Evolutionary conservation across 2,329 filamentous ascomycete species (phyloP).

Genomic region (Venturia asperata): DNA sequence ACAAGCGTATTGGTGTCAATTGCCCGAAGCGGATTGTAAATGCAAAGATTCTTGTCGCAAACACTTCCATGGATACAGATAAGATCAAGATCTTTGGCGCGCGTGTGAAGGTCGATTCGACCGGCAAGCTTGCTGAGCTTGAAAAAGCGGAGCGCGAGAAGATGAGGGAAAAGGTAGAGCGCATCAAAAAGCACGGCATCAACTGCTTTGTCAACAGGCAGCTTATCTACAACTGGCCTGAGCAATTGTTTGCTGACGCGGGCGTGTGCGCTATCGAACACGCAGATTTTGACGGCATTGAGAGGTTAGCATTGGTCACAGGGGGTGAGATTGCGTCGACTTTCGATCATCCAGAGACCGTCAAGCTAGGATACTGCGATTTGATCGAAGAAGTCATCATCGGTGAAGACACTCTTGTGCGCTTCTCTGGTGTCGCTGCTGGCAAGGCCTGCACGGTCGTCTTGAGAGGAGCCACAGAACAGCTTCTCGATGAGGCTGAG

Average conservation of each 20-base stretch:
- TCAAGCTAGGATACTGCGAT: constrained; percentile 93
- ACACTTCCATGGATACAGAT: constrained; percentile 99
- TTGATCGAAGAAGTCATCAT: constrained; percentile 97
- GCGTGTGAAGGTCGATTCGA: constrained; percentile 91
- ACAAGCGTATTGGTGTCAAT: constrained; percentile 99
- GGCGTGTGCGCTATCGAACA: constrained; percentile 99
- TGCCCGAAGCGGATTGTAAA: constrained; percentile 97
- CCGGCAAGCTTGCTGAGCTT: constrained; percentile 93
- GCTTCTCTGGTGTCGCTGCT: constrained; percentile 91
- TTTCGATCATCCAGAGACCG: constrained; percentile 94
- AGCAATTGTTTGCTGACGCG: constrained; percentile 95
- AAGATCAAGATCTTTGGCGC: constrained; percentile 99
- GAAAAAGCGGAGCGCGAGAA: constrained; percentile 98
- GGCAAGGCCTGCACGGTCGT: constrained; percentile 96
- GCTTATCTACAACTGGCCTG: constrained; percentile 99
- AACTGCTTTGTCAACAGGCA: constrained; percentile 99
- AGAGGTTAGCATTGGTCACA: constrained; percentile 87
- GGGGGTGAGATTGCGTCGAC: constrained; percentile 96
- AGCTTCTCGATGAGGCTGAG: constrained; percentile 94
- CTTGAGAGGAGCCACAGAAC: constrained; percentile 89
- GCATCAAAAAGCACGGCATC: constrained; percentile 97
- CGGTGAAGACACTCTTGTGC: constrained; percentile 93
- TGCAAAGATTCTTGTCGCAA: constrained; percentile 94
- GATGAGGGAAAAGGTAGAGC: constrained; percentile 99
- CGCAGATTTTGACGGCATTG: constrained; percentile 96